A percentile compares a stretch with the other conserved stretches of the same genome.
Evolutionary conservation across 352 stramenopile species (phyloP).

Genomic region (Phytopythium kandeliae): DNA sequence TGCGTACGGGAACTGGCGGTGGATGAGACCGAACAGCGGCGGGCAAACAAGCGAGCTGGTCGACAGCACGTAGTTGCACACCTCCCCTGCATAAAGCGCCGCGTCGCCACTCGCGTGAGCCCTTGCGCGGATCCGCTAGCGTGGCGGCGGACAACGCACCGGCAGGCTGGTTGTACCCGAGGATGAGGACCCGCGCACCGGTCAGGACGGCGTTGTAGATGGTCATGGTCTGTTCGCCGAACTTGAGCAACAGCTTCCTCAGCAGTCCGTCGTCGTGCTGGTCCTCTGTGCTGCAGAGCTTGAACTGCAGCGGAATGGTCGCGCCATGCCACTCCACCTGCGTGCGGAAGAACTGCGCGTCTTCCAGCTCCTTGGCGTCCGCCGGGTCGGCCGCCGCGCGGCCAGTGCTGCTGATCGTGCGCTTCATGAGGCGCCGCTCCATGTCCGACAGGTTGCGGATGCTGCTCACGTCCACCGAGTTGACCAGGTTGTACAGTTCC

Average conservation of each 20-base stretch:
- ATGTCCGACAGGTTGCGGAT: slow-evolving; percentile 65
- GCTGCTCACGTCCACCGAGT: slow-evolving; percentile 57
- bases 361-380: slow-evolving; percentile 42
- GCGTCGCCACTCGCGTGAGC: background rate
- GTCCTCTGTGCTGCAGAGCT: slow-evolving; percentile 78
- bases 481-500: slow-evolving; percentile 66
- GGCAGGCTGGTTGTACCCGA: slow-evolving; percentile 80
- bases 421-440: slow-evolving; percentile 70
- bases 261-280: slow-evolving; percentile 79
- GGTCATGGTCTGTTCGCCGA: slow-evolving; percentile 82
- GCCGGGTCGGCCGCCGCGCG: slow-evolving; percentile 21
- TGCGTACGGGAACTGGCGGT: slow-evolving; percentile 67
- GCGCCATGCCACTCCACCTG: slow-evolving; percentile 53
- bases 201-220: slow-evolving; percentile 86
- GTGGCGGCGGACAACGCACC: slow-evolving; percentile 11
- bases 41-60: slow-evolving; percentile 81
- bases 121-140: background rate
- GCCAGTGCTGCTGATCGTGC: slow-evolving; percentile 51
- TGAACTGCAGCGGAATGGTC: slow-evolving; percentile 67
- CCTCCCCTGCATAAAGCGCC: slow-evolving; percentile 29
- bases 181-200: slow-evolving; percentile 65
- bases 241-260: slow-evolving; percentile 61
- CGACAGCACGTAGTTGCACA: slow-evolving; percentile 85
- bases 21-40: slow-evolving; percentile 69
- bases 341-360: slow-evolving; percentile 55